Conservation (phyloP, 306 rosid genomes). For the Castanea crenata region DNA sequence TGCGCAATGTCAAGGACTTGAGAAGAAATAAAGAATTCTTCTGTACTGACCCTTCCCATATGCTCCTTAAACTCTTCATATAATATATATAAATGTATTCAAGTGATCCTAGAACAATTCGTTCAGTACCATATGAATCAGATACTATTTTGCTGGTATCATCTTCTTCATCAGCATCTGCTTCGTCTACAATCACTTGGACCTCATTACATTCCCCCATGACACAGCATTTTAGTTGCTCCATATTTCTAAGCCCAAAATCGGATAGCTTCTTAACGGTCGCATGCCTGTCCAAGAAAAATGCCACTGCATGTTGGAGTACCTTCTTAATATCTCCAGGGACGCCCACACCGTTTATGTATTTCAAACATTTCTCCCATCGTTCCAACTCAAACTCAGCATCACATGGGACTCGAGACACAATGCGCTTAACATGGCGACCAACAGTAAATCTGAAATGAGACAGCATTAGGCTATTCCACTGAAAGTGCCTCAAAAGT, state of each 20-base stretch:
- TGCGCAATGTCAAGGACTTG: not conserved
- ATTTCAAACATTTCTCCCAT: too few relatives aligned
- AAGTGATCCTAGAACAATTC: not conserved
- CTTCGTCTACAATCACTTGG: not conserved
- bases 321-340: too few relatives aligned
- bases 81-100: slow-evolving; percentile 8
- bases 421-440: too few relatives aligned
- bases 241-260: not conserved
- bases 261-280: not conserved
- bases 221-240: not conserved
- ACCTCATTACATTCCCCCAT: slow-evolving; percentile 23
- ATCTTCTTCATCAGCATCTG: not conserved
- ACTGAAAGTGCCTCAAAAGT: too few relatives aligned
- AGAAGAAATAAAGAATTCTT: not conserved
- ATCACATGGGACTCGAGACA: too few relatives aligned
- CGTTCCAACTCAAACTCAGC: too few relatives aligned
- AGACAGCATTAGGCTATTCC: too few relatives aligned
- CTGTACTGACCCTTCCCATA: slow-evolving; percentile 2
- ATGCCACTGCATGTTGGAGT: too few relatives aligned
- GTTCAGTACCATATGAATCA: too few relatives aligned
- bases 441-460: too few relatives aligned
- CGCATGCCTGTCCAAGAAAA: too few relatives aligned
- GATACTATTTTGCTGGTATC: not conserved
- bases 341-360: too few relatives aligned
- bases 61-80: slow-evolving; percentile 31